Percentiles rank a stretch among this genome's conserved stretches.
phyloP scores from a whole-genome alignment of 2,329 filamentous ascomycete species.

The Penicillium carneum region DNA sequence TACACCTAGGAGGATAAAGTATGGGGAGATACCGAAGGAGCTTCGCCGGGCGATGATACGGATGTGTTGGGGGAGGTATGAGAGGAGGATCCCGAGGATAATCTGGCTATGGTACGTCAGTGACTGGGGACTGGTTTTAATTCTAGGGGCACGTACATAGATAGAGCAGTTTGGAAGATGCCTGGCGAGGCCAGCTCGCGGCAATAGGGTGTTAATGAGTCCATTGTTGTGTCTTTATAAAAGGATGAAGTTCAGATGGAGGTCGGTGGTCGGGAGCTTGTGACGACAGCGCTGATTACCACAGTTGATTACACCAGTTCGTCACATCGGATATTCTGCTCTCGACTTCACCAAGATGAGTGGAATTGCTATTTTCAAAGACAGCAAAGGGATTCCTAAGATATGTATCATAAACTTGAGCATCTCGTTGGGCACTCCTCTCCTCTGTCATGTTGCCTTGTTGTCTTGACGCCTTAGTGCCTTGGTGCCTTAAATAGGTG shows the following conservation, averaged over 20 bases:
- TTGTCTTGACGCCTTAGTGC: neutral
- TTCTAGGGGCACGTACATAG: conserved; percentile 25
- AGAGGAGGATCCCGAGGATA: conserved; percentile 84
- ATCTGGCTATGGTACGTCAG: conserved; percentile 64
- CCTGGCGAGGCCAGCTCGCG: conserved; percentile 60
- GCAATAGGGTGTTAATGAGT: conserved; percentile 51
- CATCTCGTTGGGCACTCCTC: conserved; percentile 4
- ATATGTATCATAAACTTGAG: neutral
- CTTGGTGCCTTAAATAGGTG: neutral
- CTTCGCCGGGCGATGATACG: conserved; percentile 86
- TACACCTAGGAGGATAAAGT: conserved; percentile 91
- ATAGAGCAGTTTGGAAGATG: conserved; percentile 45
- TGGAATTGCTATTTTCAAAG: neutral
- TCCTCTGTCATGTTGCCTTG: too few relatives aligned
- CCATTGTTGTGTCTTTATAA: conserved; percentile 28
- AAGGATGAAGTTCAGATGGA: conserved; percentile 15
- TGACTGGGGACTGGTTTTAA: neutral
- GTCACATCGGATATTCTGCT: neutral
- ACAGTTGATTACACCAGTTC: conserved; percentile 7
- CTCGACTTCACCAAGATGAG: neutral
- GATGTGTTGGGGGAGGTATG: conserved; percentile 92
- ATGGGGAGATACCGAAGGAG: conserved; percentile 92
- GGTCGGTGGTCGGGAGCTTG: conserved; percentile 9
- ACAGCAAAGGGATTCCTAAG: neutral
- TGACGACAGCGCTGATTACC: neutral